Conservation (phyloP, 1,284 basidiomycete species). For the Chondrostereum purpureum region DNA sequence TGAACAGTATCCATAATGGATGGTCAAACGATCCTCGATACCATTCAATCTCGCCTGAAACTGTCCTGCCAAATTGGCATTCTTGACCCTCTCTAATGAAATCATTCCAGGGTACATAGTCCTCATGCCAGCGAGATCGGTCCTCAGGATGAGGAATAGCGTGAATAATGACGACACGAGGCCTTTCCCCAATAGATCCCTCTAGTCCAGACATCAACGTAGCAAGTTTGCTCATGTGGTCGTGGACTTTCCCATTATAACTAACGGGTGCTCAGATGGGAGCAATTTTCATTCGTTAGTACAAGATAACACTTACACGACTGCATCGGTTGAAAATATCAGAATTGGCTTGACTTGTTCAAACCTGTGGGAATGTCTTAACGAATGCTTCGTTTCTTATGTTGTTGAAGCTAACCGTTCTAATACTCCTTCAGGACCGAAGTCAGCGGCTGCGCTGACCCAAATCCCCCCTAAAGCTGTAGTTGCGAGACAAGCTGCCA, state of each 20-base stretch:
- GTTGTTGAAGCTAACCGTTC: constrained; percentile 49
- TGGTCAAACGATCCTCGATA: constrained; percentile 65
- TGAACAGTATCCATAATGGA: constrained; percentile 87
- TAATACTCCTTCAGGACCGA: constrained; percentile 76
- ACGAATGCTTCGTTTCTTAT: constrained; percentile 9
- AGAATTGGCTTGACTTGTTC: constrained; percentile 72
- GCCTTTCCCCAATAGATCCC: constrained; percentile 27
- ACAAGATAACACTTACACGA: constrained; percentile 39
- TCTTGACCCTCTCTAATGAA: constrained; percentile 43
- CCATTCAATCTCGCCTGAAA: constrained; percentile 53
- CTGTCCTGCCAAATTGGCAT: constrained; percentile 39
- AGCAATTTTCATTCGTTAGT: not conserved
- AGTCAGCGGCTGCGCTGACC: constrained; percentile 85
- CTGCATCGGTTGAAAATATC: constrained; percentile 68
- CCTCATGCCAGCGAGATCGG: constrained; percentile 31
- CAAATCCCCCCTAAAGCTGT: constrained; percentile 74
- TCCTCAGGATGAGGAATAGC: constrained; percentile 30
- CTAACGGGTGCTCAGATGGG: too few relatives aligned
- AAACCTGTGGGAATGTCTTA: constrained; percentile 33
- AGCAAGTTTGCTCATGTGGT: constrained; percentile 62
- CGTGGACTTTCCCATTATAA: constrained; percentile 67
- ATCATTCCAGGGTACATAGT: constrained; percentile 53
- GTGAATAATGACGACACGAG: constrained; percentile 57
- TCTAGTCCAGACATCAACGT: constrained; percentile 47
- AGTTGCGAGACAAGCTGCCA: constrained; percentile 71